These are phyloP conservation scores for Apiospora koreana DNA, from an alignment of 2,329 filamentous ascomycete species.

Conservation along the genomic window DNA sequence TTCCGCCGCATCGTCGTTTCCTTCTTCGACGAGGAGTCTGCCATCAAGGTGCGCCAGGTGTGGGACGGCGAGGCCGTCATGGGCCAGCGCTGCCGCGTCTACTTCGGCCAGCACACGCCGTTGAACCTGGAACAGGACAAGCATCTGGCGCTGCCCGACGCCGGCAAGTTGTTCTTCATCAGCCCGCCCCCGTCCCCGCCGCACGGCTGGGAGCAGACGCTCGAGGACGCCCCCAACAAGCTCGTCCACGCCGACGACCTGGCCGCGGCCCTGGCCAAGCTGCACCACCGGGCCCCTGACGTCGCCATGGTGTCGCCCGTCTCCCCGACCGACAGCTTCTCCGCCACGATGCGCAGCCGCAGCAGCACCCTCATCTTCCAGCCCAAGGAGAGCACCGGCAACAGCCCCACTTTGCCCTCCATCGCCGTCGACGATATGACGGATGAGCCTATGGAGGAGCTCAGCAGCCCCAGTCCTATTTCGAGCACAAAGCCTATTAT, in stretches of 20 bases:
- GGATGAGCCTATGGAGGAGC: conserved; percentile 48
- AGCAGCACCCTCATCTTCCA: conserved; percentile 69
- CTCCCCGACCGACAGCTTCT: conserved; percentile 40
- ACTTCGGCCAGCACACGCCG: conserved; percentile 66
- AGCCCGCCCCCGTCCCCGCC: conserved; percentile 68
- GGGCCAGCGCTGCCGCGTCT: conserved; percentile 68
- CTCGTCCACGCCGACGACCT: conserved; percentile 69
- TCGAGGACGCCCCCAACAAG: conserved; percentile 72
- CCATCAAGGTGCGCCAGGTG: conserved; percentile 68
- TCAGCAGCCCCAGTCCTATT: conserved; percentile 37
- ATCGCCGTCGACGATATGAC: conserved; percentile 71
- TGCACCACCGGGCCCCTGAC: conserved; percentile 47
- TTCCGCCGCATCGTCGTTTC: conserved; percentile 81
- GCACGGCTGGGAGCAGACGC: conserved; percentile 69
- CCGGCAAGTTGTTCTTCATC: conserved; percentile 74
- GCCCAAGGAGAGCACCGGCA: conserved; percentile 53
- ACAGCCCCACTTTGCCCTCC: conserved; percentile 59
- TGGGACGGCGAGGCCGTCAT: conserved; percentile 76
- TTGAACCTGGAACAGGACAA: conserved; percentile 51
- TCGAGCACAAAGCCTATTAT: conserved; percentile 49
- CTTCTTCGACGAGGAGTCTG: conserved; percentile 70
- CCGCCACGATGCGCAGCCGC: conserved; percentile 50
- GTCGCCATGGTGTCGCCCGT: conserved; percentile 32
- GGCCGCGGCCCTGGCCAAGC: conserved; percentile 63
- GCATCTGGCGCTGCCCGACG: conserved; percentile 67